phyloP scores from a whole-genome alignment of 225 moss, liverwort and hornwort species.

The Sphagnum tenellum region DNA sequence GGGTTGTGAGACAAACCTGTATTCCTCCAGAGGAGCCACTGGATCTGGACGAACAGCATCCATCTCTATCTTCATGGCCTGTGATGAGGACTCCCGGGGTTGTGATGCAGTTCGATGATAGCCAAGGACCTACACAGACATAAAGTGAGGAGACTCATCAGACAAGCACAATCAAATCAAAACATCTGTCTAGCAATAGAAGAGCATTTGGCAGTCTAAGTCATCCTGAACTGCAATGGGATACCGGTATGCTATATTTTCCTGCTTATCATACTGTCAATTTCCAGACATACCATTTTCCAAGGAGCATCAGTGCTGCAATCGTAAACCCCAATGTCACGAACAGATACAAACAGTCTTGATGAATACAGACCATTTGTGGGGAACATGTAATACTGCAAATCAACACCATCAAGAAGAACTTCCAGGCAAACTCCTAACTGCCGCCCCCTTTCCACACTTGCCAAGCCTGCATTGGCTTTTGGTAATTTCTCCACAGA shows the following conservation, averaged over 20 bases:
- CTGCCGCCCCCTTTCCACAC: slow-evolving; percentile 64
- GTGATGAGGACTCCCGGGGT: slow-evolving; percentile 92
- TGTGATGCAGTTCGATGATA: slow-evolving; percentile 79
- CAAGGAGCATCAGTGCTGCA: slow-evolving; percentile 84
- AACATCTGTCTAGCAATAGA: no score
- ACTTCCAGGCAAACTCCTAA: slow-evolving; percentile 63
- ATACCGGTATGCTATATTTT: no score
- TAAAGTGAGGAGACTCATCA: no score
- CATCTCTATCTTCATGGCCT: slow-evolving; percentile 89
- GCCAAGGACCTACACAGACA: slow-evolving; percentile 59
- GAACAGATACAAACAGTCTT: slow-evolving; percentile 64
- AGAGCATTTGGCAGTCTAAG: no score
- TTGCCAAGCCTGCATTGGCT: slow-evolving; percentile 21
- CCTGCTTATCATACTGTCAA: no score
- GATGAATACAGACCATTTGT: slow-evolving; percentile 74
- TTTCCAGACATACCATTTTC: slow-evolving; percentile 46
- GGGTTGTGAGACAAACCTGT: slow-evolving; percentile 37
- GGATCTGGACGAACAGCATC: slow-evolving; percentile 96
- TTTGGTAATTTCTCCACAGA: slow-evolving; percentile 42
- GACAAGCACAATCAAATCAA: no score
- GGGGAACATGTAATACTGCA: slow-evolving; percentile 80
- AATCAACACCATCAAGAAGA: slow-evolving; percentile 61
- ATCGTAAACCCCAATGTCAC: slow-evolving; percentile 84
- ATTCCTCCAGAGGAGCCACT: slow-evolving; percentile 75
- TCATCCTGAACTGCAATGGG: no score